Base-by-base conservation (phyloP, 2,329 filamentous ascomycete genomes). In the Drechslera avenae region DNA sequence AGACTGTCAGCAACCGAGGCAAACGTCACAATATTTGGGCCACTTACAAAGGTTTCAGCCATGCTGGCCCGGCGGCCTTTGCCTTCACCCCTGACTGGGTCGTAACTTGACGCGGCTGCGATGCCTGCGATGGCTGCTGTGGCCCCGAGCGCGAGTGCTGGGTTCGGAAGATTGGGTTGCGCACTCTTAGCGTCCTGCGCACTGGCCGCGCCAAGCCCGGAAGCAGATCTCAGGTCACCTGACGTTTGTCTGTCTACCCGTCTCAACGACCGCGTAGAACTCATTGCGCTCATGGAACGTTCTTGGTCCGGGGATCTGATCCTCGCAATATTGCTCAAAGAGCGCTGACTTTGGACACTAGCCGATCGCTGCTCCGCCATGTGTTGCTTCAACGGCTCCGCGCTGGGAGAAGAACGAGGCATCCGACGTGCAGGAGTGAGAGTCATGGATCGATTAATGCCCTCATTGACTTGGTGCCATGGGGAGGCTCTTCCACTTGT, bases 31-130 rank as follows among this genome's bases (percentile, higher is more conserved):
- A 46, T 39, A 30, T 41, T 21, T 30, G 18, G 41, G 52, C 44
- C 52, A 89, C 91, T 88, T 84, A 96, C 91, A 79, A 89, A 96
- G 78, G 96, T 87, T 81, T 96, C 90, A 74, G 90, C 83, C 90
- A 96, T 96, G 78, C 68, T 73, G 60, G 87, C 79, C 73, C 90
- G 89, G 74, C 90, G 89, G 77, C 85, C 86, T 78, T 91, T 91
- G 79, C 90, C 89, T 82, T 91, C 90, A 79, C 93, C 91, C 75
- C 87, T 89, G 76, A 91, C 82, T 67, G 90, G 89, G 72, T 87
- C 88, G 78, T 85, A 83, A 64, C 77, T 81, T 63, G 81, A 82
- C 67, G 81, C 83, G 66, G 74, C 76, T 53, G 77, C 77, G 58
- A 76, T 74, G 53, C 74, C 75, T 53, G 75, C 68, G 65, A 74